phyloP scores from a whole-genome alignment of 768 basidiomycete species.

The Pleurotus eryngii region DNA sequence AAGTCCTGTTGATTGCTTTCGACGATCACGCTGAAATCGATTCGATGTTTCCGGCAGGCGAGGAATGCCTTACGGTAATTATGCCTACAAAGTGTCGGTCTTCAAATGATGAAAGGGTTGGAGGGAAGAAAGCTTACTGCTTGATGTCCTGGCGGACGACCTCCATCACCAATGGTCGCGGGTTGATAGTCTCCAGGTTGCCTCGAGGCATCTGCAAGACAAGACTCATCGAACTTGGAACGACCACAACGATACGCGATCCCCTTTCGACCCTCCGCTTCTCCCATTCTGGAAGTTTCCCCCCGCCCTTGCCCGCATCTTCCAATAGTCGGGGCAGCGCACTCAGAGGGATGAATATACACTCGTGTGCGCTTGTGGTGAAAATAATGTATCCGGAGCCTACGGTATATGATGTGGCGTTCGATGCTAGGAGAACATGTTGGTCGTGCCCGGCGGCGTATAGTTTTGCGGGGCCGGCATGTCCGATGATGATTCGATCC shows the following conservation, averaged over 20 bases:
- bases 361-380: constrained; percentile 80
- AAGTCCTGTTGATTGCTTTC: constrained; percentile 75
- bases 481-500: constrained; percentile 52
- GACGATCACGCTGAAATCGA: constrained; percentile 87
- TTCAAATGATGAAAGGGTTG: not conserved
- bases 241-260: constrained; percentile 81
- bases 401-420: constrained; percentile 69
- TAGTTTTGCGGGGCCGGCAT: constrained; percentile 64
- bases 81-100: constrained; percentile 39
- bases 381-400: constrained; percentile 79
- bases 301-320: constrained; percentile 22
- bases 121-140: constrained; percentile 42
- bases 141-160: constrained; percentile 77
- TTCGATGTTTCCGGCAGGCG: constrained; percentile 88
- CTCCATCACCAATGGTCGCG: constrained; percentile 85
- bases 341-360: constrained; percentile 63
- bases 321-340: constrained; percentile 21
- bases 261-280: constrained; percentile 86
- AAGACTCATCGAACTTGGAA: constrained; percentile 84
- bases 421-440: constrained; percentile 38
- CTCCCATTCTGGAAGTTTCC: constrained; percentile 48
- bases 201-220: constrained; percentile 98
- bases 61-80: constrained; percentile 86
- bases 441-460: constrained; percentile 33
- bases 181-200: constrained; percentile 93